Conservation (phyloP, 139 green algal species). For the Mychonastes homosphaera region DNA sequence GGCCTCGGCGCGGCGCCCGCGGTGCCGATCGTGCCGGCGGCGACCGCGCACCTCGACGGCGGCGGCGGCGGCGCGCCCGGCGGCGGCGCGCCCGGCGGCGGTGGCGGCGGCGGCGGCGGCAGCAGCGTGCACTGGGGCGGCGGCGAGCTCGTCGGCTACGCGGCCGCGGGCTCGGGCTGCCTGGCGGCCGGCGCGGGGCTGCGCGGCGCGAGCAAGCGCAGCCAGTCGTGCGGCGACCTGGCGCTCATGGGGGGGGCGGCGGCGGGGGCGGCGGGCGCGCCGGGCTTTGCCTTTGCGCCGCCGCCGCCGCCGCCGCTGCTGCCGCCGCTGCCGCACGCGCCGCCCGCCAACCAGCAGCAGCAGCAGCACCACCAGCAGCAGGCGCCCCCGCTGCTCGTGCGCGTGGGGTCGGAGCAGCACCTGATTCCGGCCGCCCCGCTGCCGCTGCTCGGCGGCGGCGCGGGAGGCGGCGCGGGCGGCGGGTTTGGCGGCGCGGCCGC, state of each 20-base stretch:
- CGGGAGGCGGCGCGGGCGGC: too few species aligned
- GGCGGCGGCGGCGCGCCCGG: too few species aligned
- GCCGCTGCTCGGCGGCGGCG: too few species aligned
- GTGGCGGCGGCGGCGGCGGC: background rate
- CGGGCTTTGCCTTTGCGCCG: background rate
- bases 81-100: background rate
- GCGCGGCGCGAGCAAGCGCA: background rate
- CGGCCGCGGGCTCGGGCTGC: background rate
- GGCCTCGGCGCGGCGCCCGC: too few species aligned
- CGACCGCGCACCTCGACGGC: too few species aligned
- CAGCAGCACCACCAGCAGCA: conserved; percentile 7
- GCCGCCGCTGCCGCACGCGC: conserved; percentile 2
- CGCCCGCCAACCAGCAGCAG: background rate
- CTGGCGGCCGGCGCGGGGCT: background rate
- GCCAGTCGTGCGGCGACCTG: conserved; percentile 12
- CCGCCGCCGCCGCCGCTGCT: background rate
- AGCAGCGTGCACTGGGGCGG: background rate
- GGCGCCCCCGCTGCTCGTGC: conserved; percentile 30
- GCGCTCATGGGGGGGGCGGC: conserved; percentile 5
- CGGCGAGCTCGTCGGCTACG: background rate
- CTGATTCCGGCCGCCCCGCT: conserved; percentile 23
- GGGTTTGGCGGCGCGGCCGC: too few species aligned
- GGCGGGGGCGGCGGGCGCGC: background rate
- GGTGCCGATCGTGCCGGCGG: too few species aligned
- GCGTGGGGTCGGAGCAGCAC: conserved; percentile 47